Conservation (phyloP, 495 filamentous ascomycete genomes). For the Tetracladium setigerum region DNA sequence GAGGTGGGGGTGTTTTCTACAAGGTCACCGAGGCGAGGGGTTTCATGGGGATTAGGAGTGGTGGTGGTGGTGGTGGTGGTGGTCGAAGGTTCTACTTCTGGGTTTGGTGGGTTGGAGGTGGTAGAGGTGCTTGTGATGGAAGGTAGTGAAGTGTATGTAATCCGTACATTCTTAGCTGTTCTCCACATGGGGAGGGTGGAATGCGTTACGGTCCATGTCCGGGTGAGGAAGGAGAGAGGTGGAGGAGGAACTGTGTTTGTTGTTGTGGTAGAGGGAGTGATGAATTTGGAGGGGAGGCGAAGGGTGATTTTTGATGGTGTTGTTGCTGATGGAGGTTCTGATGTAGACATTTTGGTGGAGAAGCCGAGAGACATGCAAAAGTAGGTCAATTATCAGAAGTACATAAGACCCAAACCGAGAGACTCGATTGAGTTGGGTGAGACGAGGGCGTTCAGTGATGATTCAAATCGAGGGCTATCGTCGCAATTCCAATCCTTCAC, state of each 20-base stretch:
- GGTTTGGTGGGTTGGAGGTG: too few relatives aligned
- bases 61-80: neutral
- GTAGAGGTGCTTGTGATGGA: neutral
- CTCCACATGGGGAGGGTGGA: slow-evolving; percentile 73
- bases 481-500: too few relatives aligned
- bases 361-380: too few relatives aligned
- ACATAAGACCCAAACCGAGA: too few relatives aligned
- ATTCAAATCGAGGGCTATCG: too few relatives aligned
- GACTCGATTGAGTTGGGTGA: too few relatives aligned
- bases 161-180: slow-evolving; percentile 61
- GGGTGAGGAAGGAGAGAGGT: slow-evolving; percentile 46
- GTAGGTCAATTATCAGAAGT: too few relatives aligned
- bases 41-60: too few relatives aligned
- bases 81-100: neutral
- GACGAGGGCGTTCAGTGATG: too few relatives aligned
- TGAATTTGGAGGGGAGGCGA: slow-evolving; percentile 8
- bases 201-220: slow-evolving; percentile 70
- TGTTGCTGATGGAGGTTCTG: neutral
- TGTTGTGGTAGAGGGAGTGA: neutral
- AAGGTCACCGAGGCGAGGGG: slow-evolving; percentile 52
- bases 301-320: slow-evolving; percentile 1
- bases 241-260: slow-evolving; percentile 38
- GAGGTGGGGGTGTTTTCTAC: slow-evolving; percentile 51
- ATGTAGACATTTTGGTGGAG: neutral
- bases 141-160: slow-evolving; percentile 52